phyloP scores from a whole-genome alignment of 345 rosid genomes.

The Salix arbutifolia region DNA sequence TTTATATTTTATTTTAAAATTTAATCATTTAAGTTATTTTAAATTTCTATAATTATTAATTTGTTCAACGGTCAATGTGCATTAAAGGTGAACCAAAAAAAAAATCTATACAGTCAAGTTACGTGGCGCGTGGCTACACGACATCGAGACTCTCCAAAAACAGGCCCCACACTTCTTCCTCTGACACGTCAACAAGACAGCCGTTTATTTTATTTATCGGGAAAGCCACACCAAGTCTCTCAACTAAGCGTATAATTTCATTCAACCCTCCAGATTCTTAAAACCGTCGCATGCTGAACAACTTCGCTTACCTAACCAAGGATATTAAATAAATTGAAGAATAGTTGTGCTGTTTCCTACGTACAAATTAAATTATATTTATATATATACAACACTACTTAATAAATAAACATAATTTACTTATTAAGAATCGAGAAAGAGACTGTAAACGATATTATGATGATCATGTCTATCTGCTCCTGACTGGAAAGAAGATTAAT shows the following conservation, averaged over 20 bases:
- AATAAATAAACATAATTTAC: no score
- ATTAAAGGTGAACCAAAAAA: not conserved
- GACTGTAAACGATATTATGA: no score
- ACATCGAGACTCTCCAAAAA: not conserved
- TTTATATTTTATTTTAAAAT: no score
- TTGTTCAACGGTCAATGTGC: no score
- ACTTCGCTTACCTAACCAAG: not conserved
- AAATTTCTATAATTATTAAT: no score
- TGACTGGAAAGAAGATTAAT: no score
- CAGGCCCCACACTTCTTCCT: not conserved
- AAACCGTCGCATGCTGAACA: not conserved
- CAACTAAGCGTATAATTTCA: not conserved
- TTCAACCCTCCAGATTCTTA: not conserved
- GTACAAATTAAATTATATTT: no score
- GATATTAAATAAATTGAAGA: not conserved
- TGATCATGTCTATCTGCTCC: no score
- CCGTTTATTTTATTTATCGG: not conserved
- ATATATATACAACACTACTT: no score
- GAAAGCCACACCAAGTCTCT: not conserved
- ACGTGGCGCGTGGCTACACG: conserved; percentile 9
- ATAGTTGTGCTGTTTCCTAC: no score
- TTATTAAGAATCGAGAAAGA: no score
- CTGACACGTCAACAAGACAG: not conserved
- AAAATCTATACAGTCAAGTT: not conserved
- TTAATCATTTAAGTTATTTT: no score